These are phyloP conservation scores for Alternaria burnsii DNA, from an alignment of 2,329 filamentous ascomycete genomes.

Conservation along the genomic window DNA sequence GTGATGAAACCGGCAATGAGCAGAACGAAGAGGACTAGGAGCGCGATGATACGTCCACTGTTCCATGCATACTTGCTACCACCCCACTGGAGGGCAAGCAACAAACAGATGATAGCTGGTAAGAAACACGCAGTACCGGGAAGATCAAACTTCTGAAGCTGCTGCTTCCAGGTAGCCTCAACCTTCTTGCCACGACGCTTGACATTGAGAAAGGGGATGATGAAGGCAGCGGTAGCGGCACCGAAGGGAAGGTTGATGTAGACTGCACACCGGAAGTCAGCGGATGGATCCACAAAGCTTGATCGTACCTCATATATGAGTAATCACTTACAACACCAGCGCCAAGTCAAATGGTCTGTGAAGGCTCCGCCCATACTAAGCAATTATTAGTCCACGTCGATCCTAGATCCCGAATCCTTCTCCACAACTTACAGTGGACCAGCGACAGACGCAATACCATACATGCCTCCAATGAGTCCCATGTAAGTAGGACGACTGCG, in stretches of 20 bases:
- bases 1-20: constrained; percentile 53
- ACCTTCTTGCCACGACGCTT: constrained; percentile 45
- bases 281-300: neutral
- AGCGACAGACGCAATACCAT: constrained; percentile 58
- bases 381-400: constrained; percentile 27
- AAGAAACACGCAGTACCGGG: constrained; percentile 55
- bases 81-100: constrained; percentile 62
- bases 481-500: constrained; percentile 59
- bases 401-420: constrained; percentile 4
- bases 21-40: constrained; percentile 57
- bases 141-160: constrained; percentile 58
- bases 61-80: constrained; percentile 59
- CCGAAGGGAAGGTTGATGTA: constrained; percentile 61
- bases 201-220: constrained; percentile 51
- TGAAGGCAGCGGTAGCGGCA: constrained; percentile 53
- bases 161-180: constrained; percentile 47
- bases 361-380: constrained; percentile 55
- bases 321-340: constrained; percentile 52
- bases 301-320: neutral
- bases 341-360: constrained; percentile 56
- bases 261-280: constrained; percentile 8
- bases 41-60: constrained; percentile 56
- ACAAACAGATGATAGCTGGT: constrained; percentile 58
- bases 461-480: constrained; percentile 60
- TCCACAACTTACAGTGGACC: constrained; percentile 54